Percentiles rank a stretch among this genome's conserved stretches.
These are phyloP conservation scores for Russula emetica DNA, from an alignment of 768 basidiomycete genomes.

Conservation along the genomic window DNA sequence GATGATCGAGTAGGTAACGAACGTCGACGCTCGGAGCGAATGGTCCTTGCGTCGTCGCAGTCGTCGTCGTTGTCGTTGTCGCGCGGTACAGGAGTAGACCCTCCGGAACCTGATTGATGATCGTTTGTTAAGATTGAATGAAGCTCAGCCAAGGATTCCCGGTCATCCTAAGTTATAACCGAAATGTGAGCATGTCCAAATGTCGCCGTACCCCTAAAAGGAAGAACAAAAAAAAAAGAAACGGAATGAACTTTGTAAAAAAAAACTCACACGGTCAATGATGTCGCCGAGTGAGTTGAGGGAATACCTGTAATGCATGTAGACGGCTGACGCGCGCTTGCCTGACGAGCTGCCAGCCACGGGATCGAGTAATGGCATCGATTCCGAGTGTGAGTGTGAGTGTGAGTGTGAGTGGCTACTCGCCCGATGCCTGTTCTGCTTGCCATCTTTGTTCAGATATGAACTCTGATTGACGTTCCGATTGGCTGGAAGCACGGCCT, in stretches of 20 bases:
- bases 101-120: constrained; percentile 16
- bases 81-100: constrained; percentile 23
- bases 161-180: constrained; percentile 55
- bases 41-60: constrained; percentile 13
- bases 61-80: neutral
- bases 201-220: constrained; percentile 10
- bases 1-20: constrained; percentile 67
- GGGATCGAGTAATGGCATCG: constrained; percentile 45
- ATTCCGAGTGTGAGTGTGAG: constrained; percentile 47
- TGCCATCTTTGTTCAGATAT: constrained; percentile 39
- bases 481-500: constrained; percentile 19
- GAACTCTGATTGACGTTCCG: constrained; percentile 49
- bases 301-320: constrained; percentile 76
- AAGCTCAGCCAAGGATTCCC: constrained; percentile 65
- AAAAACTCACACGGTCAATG: constrained; percentile 59
- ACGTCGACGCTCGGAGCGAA: constrained; percentile 31
- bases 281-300: constrained; percentile 78
- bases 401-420: constrained; percentile 33
- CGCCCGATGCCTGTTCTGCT: constrained; percentile 39
- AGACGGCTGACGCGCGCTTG: constrained; percentile 40
- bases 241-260: constrained; percentile 6
- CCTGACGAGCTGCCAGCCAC: constrained; percentile 12
- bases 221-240: no score
- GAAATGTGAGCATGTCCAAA: constrained; percentile 5
- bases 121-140: constrained; percentile 56